Base-by-base conservation (phyloP, 768 basidiomycete species). In the Neoboletus brunneissimus region DNA sequence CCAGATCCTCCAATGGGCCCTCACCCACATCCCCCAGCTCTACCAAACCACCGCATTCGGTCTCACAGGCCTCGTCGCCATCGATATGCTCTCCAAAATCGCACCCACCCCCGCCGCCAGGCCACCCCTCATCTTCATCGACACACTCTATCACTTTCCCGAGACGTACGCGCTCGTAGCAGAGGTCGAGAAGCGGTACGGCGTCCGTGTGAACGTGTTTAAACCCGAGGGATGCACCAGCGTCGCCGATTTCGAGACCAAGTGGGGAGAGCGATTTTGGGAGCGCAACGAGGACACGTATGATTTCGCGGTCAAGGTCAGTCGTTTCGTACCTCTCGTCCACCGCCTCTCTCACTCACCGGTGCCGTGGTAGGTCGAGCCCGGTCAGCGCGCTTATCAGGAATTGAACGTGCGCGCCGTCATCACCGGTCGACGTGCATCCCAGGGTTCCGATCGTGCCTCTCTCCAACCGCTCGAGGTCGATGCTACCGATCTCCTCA, bases 41-140 rank as follows among this genome's bases (percentile, higher is more conserved):
- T 86, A 85, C 72, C 96, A 99, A 71, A 98, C 97, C 7, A 98
- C 96, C 6, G 96, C 97, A 0, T 96, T 99, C 67, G 97, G 97
- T 8, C 80, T 98, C 56, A 98, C 95, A 0, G 96, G 97, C 11
- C 85, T 95, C 51, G 94, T 93, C 53, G 87, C 94, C 20, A 86
- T 91, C 58, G 94, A 97, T 71, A 97, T 99, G 92, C 83, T 98
- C 52, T 88, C 91, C 34, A 90, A 91, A 71, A 77, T 94, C 59
- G 86, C 87, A 3, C 57, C 76, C 27, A 68, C 74, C 1, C 15
- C 18, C 81, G 25, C 76, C 12, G 68, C 82, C 0, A 64, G 34
- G 20, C 91, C 91, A 1, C 93, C 94, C 1, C 81, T 98, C 20
- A 94, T 98, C 76, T 98, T 99, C 76, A 75, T 98, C 69, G 95